Percentiles rank a stretch among this genome's conserved stretches.
Conservation (phyloP, 2,329 filamentous ascomycete genomes). For the Pyrenochaeta sp. region DNA sequence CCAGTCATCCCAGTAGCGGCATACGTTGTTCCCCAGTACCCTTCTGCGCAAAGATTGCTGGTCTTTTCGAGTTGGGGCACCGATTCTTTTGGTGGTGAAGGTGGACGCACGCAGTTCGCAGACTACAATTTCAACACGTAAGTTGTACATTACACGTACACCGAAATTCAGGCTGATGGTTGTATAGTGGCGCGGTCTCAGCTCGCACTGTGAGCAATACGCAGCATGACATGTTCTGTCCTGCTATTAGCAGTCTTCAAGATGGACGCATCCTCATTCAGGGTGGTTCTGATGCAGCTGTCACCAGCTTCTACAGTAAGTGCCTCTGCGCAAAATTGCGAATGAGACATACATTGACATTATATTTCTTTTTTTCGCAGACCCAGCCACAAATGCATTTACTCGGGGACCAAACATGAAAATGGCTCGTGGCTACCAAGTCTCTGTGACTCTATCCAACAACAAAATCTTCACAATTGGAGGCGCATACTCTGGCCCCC, state of each 20-base stretch:
- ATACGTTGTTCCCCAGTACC: constrained; percentile 37
- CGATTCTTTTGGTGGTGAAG: constrained; percentile 34
- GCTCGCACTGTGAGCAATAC: constrained; percentile 33
- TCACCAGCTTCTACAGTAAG: constrained; percentile 25
- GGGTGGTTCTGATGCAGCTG: constrained; percentile 32
- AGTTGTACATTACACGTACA: constrained; percentile 1
- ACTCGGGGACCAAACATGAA: constrained; percentile 27
- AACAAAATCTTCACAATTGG: constrained; percentile 37
- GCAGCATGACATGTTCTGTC: constrained; percentile 39
- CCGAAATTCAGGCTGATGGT: constrained; percentile 5
- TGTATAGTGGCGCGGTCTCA: constrained; percentile 28
- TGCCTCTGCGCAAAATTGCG: too few relatives aligned
- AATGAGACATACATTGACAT: too few relatives aligned
- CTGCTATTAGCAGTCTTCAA: constrained; percentile 33
- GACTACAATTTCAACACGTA: constrained; percentile 37
- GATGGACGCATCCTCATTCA: constrained; percentile 34
- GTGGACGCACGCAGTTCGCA: constrained; percentile 34
- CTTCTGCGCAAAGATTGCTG: constrained; percentile 27
- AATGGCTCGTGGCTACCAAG: constrained; percentile 35
- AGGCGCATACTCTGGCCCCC: constrained; percentile 33
- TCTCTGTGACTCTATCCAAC: constrained; percentile 27
- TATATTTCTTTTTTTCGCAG: background rate
- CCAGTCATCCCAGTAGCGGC: constrained; percentile 41
- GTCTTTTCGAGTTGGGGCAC: constrained; percentile 39
- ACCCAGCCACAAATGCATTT: constrained; percentile 29